Evolutionary conservation across 2,329 filamentous ascomycete genomes (phyloP).

Genomic region (Capronia americana): DNA sequence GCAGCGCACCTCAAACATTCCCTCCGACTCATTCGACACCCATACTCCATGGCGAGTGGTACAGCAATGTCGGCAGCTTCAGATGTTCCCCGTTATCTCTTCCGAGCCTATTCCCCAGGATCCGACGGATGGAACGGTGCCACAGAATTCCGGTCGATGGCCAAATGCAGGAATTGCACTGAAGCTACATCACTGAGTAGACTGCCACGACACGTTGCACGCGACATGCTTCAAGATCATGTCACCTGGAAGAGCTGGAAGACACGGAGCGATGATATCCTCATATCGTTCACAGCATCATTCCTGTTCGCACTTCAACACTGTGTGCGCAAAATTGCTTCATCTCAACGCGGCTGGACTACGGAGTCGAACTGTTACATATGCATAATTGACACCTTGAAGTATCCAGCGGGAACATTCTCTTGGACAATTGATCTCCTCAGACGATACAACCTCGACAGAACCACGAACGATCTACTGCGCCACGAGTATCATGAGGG

Average conservation of each 20-base stretch:
- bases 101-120: constrained; percentile 12
- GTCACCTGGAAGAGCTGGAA: constrained; percentile 4
- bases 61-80: constrained; percentile 4
- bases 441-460: not conserved
- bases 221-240: constrained; percentile 5
- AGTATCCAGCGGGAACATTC: constrained; percentile 5
- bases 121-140: not conserved
- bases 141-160: not conserved
- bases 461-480: not conserved
- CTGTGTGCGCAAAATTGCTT: constrained; percentile 5
- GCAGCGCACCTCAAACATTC: not conserved
- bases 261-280: not conserved
- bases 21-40: not conserved
- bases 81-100: constrained; percentile 25
- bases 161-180: not conserved
- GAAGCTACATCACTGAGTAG: not conserved
- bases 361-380: constrained; percentile 6
- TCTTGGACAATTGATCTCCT: constrained; percentile 10
- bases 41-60: not conserved
- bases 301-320: constrained; percentile 7
- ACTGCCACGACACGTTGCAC: not conserved
- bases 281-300: constrained; percentile 8
- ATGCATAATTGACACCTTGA: not conserved
- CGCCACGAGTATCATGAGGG: constrained; percentile 1
- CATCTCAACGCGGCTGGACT: not conserved